Evolutionary conservation across 257 asterid species (phyloP).

Genomic region (Gentiana straminea): DNA sequence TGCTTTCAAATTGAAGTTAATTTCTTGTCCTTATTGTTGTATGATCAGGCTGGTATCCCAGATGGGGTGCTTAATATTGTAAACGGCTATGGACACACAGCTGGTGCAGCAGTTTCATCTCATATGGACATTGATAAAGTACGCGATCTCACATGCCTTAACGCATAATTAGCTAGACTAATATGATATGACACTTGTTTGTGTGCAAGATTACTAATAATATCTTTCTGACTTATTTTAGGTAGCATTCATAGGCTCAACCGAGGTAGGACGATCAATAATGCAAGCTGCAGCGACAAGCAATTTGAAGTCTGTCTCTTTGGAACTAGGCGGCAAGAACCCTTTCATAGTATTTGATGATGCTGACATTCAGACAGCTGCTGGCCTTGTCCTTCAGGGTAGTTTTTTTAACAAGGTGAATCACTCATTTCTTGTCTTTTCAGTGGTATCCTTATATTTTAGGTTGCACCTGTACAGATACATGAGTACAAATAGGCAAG

Average conservation of each 20-base stretch:
- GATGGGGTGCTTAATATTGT: constrained; percentile 70
- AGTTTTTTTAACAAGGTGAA: constrained; percentile 47
- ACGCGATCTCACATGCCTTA: not conserved
- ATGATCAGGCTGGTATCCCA: constrained; percentile 60
- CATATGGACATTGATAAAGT: constrained; percentile 86
- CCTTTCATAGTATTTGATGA: constrained; percentile 69
- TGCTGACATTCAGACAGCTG: constrained; percentile 52
- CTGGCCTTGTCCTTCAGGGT: constrained; percentile 41
- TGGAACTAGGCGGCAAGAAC: constrained; percentile 81
- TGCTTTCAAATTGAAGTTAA: no score
- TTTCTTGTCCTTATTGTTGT: not conserved
- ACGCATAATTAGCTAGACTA: no score
- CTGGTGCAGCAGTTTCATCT: constrained; percentile 71
- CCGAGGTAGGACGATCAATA: constrained; percentile 56
- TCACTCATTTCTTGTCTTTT: not conserved
- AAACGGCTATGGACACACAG: constrained; percentile 59
- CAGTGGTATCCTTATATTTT: no score
- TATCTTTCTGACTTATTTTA: constrained; percentile 6
- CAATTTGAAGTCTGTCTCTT: constrained; percentile 65
- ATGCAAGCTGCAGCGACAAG: constrained; percentile 76
- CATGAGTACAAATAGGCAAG: not conserved
- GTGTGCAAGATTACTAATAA: no score
- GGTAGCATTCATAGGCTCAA: constrained; percentile 80
- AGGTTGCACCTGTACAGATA: not conserved
- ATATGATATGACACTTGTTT: no score